A percentile compares a stretch with the other conserved stretches of the same genome.
phyloP scores from a whole-genome alignment of 139 green algal species.

The Chlamydomonas schloesseri region DNA sequence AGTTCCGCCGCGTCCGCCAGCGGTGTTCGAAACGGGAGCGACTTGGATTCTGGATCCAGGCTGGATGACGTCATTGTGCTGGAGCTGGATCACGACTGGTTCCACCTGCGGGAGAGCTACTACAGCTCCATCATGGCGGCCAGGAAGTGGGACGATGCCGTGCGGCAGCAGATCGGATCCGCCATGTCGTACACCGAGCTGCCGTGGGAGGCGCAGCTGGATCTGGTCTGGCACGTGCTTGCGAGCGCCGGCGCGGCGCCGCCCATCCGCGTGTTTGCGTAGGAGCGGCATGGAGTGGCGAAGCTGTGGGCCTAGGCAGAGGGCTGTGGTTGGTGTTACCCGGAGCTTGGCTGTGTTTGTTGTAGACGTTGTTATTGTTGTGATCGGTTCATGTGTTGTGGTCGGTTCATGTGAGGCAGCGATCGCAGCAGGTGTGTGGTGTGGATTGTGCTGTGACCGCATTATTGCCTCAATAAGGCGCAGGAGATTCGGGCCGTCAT shows the following conservation, averaged over 20 bases:
- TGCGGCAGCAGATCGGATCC: slow-evolving; percentile 2
- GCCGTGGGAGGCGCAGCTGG: slow-evolving; percentile 39
- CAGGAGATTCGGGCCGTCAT: no score
- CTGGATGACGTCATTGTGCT: slow-evolving; percentile 14
- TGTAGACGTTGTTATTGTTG: no score
- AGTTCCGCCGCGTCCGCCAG: neutral
- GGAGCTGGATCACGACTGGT: slow-evolving; percentile 47
- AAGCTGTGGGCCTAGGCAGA: no score
- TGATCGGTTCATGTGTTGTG: no score
- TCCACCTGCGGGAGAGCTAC: slow-evolving; percentile 39
- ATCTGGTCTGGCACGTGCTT: slow-evolving; percentile 6
- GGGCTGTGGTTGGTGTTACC: no score
- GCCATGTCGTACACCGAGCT: slow-evolving; percentile 27
- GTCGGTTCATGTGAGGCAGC: no score
- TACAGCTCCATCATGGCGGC: neutral
- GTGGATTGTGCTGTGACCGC: no score
- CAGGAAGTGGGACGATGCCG: neutral
- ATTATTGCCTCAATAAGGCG: no score
- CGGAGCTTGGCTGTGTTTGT: no score
- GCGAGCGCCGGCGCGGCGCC: neutral
- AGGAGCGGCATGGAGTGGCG: no score
- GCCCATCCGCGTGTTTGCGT: slow-evolving; percentile 27
- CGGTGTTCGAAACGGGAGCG: no score
- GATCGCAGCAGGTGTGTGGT: no score
- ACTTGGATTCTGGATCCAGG: neutral